Percentiles rank a stretch among this genome's conserved stretches.
Conservation (phyloP, 208 protist genomes). For the Wallacemonas sp. region DNA sequence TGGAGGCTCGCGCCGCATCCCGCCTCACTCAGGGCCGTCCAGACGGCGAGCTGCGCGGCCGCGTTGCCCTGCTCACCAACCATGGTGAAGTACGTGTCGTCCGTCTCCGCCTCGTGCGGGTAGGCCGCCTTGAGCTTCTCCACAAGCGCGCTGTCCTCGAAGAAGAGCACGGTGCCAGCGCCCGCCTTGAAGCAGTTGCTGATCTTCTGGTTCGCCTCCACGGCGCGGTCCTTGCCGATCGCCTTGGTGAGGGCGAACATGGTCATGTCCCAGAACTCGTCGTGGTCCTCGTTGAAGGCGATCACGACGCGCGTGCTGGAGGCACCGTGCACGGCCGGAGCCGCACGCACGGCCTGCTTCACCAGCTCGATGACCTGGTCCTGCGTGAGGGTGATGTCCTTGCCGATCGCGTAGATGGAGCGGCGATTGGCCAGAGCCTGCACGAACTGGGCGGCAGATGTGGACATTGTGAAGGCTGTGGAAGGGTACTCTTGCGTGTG, state of each 20-base stretch:
- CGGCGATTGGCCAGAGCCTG: constrained; percentile 22
- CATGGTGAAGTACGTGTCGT: constrained; percentile 12
- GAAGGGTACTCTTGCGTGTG: too few relatives aligned
- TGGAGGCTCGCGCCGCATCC: constrained; percentile 41
- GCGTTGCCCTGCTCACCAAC: constrained; percentile 28
- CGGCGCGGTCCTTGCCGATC: constrained; percentile 1
- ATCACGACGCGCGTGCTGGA: constrained; percentile 24
- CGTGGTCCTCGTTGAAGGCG: constrained; percentile 25
- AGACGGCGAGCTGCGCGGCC: constrained; percentile 51
- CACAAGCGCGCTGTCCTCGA: constrained; percentile 16
- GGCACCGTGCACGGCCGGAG: constrained; percentile 18
- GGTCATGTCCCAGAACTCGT: constrained; percentile 25
- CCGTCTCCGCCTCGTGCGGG: not conserved
- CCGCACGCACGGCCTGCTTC: constrained; percentile 21
- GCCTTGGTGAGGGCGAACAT: constrained; percentile 20
- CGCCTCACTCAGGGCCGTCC: constrained; percentile 39
- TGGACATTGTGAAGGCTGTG: too few relatives aligned
- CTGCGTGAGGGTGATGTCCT: constrained; percentile 18
- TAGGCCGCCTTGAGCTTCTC: constrained; percentile 15
- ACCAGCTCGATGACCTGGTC: constrained; percentile 23
- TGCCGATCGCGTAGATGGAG: constrained; percentile 24
- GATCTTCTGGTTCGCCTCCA: constrained; percentile 11
- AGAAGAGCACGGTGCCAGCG: constrained; percentile 32
- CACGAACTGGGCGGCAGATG: constrained; percentile 6
- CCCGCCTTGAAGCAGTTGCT: constrained; percentile 21